These are phyloP conservation scores for Cercophora sp. DNA, from an alignment of 495 filamentous ascomycete species.

Conservation along the genomic window DNA sequence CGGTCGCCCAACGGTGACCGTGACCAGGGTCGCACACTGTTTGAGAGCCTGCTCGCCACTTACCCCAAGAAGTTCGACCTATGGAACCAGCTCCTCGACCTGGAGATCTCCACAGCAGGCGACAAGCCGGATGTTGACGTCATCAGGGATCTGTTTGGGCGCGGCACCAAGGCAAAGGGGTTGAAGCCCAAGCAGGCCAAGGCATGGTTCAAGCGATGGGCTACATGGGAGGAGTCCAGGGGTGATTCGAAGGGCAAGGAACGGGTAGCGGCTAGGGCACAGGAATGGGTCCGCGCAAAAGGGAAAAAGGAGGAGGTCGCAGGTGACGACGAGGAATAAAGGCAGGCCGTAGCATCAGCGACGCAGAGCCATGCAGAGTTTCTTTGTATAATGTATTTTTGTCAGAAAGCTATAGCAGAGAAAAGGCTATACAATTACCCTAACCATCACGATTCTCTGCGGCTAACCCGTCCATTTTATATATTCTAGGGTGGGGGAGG, in stretches of 20 bases:
- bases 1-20: constrained; percentile 74
- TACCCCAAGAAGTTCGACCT: constrained; percentile 87
- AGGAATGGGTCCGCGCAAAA: constrained; percentile 53
- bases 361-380: neutral
- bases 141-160: constrained; percentile 72
- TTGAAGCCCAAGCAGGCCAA: constrained; percentile 70
- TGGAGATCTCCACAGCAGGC: constrained; percentile 61
- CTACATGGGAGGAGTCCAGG: constrained; percentile 69
- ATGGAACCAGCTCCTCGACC: constrained; percentile 86
- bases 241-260: constrained; percentile 69
- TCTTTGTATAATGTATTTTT: neutral
- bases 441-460: too few species aligned
- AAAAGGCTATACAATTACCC: too few species aligned
- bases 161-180: constrained; percentile 66
- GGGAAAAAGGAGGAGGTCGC: constrained; percentile 25
- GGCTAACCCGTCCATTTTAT: too few species aligned
- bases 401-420: too few species aligned
- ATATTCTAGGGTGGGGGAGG: too few species aligned
- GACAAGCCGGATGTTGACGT: constrained; percentile 50
- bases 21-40: constrained; percentile 90
- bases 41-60: constrained; percentile 77
- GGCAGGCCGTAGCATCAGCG: neutral
- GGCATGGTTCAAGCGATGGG: constrained; percentile 81
- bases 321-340: constrained; percentile 25
- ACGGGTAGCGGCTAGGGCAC: constrained; percentile 68